Evolutionary conservation across 2,329 filamentous ascomycete species (phyloP), one percentile per base, ranked within the genome.

Genomic region (Salinomyces thailandicus): DNA sequence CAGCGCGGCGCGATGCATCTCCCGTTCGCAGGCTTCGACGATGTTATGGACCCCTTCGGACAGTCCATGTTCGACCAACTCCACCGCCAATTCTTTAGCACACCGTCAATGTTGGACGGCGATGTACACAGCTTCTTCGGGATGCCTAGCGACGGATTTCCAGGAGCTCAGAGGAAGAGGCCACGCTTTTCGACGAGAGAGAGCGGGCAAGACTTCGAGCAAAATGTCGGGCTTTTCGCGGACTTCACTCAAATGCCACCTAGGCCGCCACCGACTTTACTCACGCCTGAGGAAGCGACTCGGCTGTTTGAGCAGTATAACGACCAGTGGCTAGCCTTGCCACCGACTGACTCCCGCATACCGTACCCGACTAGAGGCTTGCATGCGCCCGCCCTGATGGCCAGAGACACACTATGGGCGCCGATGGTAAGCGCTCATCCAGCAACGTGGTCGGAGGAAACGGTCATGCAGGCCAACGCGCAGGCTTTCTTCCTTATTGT

Each of bases 331-430:
- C 49, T 39, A 28, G 18, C 36, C 6, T 43, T 57, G 5, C 35
- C 51, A 3, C 37, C 47, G 11, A 45, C 37, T 5, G 45, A 49
- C 31, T 41, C 51, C 2, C 45, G 48, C 32, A 47, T 57, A 12
- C 54, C 54, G 5, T 57, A 49, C 33, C 54, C 54, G 16, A 43
- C 47, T 11, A 48, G 52, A n/a, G 48, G 46, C n/a, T 45, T 57
- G 12, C 37, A 50, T 24, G 48, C 51, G 7, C 22, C 37, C 15
- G 44, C 45, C 6, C 44, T 57, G 8, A 29, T 28, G 24, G 43
- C 43, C n/a, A 42, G 46, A 13, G 45, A 50, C 20, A 51, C 47
- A 1, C 27, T 57, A 26, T 52, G 44, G 42, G 51, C 53, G 2
- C 51, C 50, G 3, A 33, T 33, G 3, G 40, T 50, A 31, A 39